These are phyloP conservation scores for Hymenoscyphus occultus DNA, from an alignment of 2,329 filamentous ascomycete genomes.

Conservation along the genomic window DNA sequence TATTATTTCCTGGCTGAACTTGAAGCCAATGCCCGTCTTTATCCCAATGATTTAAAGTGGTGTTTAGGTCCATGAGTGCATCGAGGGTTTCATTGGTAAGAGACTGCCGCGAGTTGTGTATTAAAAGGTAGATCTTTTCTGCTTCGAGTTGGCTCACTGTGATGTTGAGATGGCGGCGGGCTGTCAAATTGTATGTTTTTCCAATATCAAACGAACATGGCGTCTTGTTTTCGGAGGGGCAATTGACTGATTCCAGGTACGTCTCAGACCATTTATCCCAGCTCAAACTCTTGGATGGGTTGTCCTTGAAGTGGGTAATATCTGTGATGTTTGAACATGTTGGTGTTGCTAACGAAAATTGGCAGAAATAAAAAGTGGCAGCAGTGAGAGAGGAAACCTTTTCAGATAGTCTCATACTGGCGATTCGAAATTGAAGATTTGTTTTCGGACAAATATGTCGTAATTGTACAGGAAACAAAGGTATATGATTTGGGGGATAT, in stretches of 20 bases:
- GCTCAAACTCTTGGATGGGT: not conserved
- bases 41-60: not conserved
- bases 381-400: not conserved
- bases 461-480: not conserved
- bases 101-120: not conserved
- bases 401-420: too few relatives aligned
- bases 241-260: not conserved
- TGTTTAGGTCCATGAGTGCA: not conserved
- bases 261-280: too few relatives aligned
- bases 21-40: not conserved
- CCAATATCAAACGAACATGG: not conserved
- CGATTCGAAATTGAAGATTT: not conserved
- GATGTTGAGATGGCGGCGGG: not conserved
- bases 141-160: not conserved
- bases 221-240: not conserved
- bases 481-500: not conserved
- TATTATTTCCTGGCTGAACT: not conserved
- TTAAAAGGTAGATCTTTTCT: not conserved
- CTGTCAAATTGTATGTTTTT: not conserved
- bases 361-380: not conserved
- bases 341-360: not conserved
- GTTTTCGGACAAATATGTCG: too few relatives aligned
- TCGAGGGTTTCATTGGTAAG: not conserved
- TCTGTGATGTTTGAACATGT: not conserved
- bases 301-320: not conserved